Evolutionary conservation across 768 basidiomycete species (phyloP), one percentile per base, ranked within the genome.

Genomic region (Boletus vinaceobasis): DNA sequence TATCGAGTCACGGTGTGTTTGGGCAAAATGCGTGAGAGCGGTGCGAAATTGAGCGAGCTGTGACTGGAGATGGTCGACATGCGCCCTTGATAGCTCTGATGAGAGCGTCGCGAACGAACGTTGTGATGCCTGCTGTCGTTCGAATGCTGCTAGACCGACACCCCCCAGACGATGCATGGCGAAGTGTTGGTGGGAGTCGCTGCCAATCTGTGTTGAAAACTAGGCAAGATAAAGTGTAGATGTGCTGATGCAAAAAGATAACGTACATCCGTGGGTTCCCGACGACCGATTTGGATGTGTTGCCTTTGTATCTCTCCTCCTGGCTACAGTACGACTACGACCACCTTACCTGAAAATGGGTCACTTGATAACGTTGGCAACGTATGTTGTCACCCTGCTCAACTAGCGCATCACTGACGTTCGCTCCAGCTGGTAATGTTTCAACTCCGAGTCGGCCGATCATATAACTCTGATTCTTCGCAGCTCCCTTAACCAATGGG

Each of bases 401-500:
- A 26, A 5, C 31, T 26, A 23, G 52, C n/a, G 14, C 29, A 23
- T 45, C 9, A 19, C 48, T 55, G 32, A 51, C 61, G 2, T 37
- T 54, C 31, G 6, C 35, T 11, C 13, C 49, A 71, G 69, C 19
- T 71, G 69, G 69, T 71, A 55, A 57, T 19, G 48, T 53, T 19
- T 43, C 32, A 19, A 6, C 17, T 33, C 50, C 27, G 35, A 43
- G 35, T 11, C 5, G 7, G 17, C 33, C n/a, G 26, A 14, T 43
- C 31, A 14, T 43, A 40, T 43, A 40, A 48, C n/a, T n/a, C 63
- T 67, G 35, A 66, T 55, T 36, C 19, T 58, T 21, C 2, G 21
- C 43, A 96, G 93, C 69, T 94, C 93, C 15, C 77, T 99, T 29
- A 96, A 98, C 65, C 96, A 99, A 73, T 98, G 96, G 93, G 90